Percentiles rank a stretch among this genome's conserved stretches.
These are phyloP conservation scores for Durio zibethinus DNA, from an alignment of 345 rosid genomes.

Conservation along the genomic window DNA sequence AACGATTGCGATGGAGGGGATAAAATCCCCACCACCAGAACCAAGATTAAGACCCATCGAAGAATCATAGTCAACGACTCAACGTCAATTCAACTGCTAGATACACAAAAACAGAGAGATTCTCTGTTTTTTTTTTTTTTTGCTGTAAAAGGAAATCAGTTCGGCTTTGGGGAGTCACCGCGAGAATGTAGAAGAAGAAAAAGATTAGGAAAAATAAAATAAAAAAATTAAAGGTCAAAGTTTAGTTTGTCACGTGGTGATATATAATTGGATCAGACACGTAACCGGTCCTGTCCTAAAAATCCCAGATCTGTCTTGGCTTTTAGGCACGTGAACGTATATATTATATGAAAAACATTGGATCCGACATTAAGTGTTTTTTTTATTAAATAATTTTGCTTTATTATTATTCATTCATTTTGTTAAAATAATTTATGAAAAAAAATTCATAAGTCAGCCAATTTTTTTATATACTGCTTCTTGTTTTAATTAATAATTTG, in stretches of 20 bases:
- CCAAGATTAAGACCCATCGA: slow-evolving; percentile 9
- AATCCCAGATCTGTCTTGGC: neutral
- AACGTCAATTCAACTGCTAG: neutral
- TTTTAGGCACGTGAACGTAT: too few relatives aligned
- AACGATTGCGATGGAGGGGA: slow-evolving; percentile 40
- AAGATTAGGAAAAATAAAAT: neutral
- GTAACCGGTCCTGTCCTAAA: slow-evolving; percentile 16
- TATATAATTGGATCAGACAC: slow-evolving; percentile 28
- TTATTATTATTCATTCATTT: too few relatives aligned
- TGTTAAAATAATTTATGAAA: too few relatives aligned
- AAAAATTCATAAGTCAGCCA: too few relatives aligned
- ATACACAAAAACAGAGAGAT: neutral
- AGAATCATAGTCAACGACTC: slow-evolving; percentile 28
- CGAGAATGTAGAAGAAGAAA: neutral
- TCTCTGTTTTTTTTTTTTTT: neutral
- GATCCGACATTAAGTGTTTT: too few relatives aligned
- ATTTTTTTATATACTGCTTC: too few relatives aligned
- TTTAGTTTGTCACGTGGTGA: slow-evolving; percentile 29
- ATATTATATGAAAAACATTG: too few relatives aligned
- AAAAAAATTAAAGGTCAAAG: neutral
- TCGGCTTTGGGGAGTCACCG: neutral
- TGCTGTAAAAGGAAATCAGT: neutral
- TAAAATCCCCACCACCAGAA: slow-evolving; percentile 23
- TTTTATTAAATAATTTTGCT: too few relatives aligned
- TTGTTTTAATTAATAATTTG: too few relatives aligned